Evolutionary conservation across 1,284 basidiomycete genomes (phyloP).

Genomic region (Ustilago bromivora): DNA sequence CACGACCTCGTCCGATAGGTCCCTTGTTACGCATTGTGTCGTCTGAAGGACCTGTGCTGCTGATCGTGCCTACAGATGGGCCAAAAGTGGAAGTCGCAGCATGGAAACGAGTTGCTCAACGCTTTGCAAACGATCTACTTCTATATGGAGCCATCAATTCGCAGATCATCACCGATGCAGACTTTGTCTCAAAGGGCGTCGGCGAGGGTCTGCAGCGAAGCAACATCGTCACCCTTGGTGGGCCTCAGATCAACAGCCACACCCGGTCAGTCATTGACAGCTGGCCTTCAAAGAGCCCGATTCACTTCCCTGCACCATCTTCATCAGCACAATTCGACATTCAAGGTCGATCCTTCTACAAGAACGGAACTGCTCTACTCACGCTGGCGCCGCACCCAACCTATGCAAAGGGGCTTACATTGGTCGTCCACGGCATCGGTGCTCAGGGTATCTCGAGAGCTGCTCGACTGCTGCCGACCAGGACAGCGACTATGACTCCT

Average conservation of each 20-base stretch:
- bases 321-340: conserved; percentile 35
- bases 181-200: not conserved
- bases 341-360: conserved; percentile 36
- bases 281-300: conserved; percentile 20
- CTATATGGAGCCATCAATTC: conserved; percentile 46
- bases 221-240: conserved; percentile 42
- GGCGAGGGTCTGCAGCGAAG: conserved; percentile 8
- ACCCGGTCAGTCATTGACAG: conserved; percentile 15
- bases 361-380: conserved; percentile 28
- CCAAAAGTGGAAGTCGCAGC: conserved; percentile 9
- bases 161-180: conserved; percentile 40
- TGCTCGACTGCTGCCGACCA: conserved; percentile 46
- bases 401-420: conserved; percentile 7
- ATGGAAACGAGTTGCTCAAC: conserved; percentile 26
- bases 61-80: conserved; percentile 31
- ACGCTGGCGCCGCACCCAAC: conserved; percentile 31
- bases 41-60: conserved; percentile 31
- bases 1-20: conserved; percentile 28
- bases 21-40: conserved; percentile 40
- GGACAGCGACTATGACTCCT: conserved; percentile 50
- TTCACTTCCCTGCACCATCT: conserved; percentile 24
- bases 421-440: conserved; percentile 41
- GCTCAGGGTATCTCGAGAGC: conserved; percentile 33
- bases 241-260: conserved; percentile 38
- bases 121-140: conserved; percentile 43